Conservation (phyloP, 306 rosid species). For the Cucurbita ficifolia region DNA sequence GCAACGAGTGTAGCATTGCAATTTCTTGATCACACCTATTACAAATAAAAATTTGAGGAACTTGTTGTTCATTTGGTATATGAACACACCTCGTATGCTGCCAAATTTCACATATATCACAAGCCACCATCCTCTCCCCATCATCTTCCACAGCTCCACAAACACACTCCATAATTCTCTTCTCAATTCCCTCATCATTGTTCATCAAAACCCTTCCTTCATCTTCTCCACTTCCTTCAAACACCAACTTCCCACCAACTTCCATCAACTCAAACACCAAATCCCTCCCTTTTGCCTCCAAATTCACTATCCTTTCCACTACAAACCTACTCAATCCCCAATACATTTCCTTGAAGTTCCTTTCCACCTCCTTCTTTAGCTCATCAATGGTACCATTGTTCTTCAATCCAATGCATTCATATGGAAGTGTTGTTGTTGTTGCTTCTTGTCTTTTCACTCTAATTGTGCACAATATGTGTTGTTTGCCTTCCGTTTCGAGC, state of each 20-base stretch:
- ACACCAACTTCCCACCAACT: conserved; percentile 43
- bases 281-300: conserved; percentile 29
- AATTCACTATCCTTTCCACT: conserved; percentile 34
- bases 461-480: conserved; percentile 35
- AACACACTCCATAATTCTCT: conserved; percentile 31
- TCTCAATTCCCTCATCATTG: conserved; percentile 18
- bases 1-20: conserved; percentile 33
- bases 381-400: conserved; percentile 43
- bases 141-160: conserved; percentile 82
- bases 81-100: conserved; percentile 69
- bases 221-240: conserved; percentile 12
- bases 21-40: conserved; percentile 64
- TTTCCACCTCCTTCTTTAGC: conserved; percentile 52
- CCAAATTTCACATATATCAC: conserved; percentile 81
- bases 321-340: conserved; percentile 51
- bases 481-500: conserved; percentile 27
- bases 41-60: conserved; percentile 67
- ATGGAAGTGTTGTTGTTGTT: conserved; percentile 22
- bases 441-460: conserved; percentile 9
- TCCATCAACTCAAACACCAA: conserved; percentile 38
- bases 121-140: conserved; percentile 67
- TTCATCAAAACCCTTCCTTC: background rate
- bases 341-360: conserved; percentile 53
- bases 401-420: conserved; percentile 43
- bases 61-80: conserved; percentile 47